Evolutionary conservation across 2,329 filamentous ascomycete genomes (phyloP), one percentile per base, ranked within the genome.

Genomic region (Verticillium dahliae): DNA sequence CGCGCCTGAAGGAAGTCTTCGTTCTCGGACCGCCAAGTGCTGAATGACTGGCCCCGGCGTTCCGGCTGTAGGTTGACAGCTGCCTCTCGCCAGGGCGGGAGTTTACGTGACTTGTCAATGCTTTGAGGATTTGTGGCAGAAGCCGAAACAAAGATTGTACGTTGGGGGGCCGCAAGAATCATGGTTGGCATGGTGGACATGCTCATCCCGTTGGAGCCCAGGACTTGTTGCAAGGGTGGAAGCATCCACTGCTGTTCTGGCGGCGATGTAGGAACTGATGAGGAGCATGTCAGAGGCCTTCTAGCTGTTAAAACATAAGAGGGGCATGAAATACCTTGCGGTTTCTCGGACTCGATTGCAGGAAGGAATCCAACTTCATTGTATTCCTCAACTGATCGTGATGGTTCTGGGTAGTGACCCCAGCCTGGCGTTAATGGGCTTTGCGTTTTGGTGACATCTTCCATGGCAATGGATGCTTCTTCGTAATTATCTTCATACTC

Each of bases 1-100:
- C 78, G 70, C 6, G 78, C 76, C 3, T 67, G 67, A 58, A 79
- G 79, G 58, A 68, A 79, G 27, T 77, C 75, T 18, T 22, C 45
- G 6, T 52, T 22, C 45, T 52, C 45, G 22, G 45, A n/a, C n/a
- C 45, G 45, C 45, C 45, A 52, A 10, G 18, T 52, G 45, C 11
- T 52, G n/a, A 27, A 27, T 22, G 45, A 22, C 18, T 22, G n/a
- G 3, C n/a, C 18, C 45, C 6, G 18, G 45, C 4, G 18, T 5
- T 18, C 14, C 14, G 9, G 9, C 15, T 45, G 45, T 18, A 18
- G 18, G n/a, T 18, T 52, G 15, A 27, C 45, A 27, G 45, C 10
- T 11, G 45, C 10, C 7, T 52, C 45, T 52, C 45, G 45, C 45
- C 45, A 52, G 4, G 45, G 45, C 7, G 45, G 45, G 45, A 52